Percentiles rank a stretch among this genome's conserved stretches.
These are phyloP conservation scores for Melampsora americana DNA, from an alignment of 1,284 basidiomycete species.

Conservation along the genomic window DNA sequence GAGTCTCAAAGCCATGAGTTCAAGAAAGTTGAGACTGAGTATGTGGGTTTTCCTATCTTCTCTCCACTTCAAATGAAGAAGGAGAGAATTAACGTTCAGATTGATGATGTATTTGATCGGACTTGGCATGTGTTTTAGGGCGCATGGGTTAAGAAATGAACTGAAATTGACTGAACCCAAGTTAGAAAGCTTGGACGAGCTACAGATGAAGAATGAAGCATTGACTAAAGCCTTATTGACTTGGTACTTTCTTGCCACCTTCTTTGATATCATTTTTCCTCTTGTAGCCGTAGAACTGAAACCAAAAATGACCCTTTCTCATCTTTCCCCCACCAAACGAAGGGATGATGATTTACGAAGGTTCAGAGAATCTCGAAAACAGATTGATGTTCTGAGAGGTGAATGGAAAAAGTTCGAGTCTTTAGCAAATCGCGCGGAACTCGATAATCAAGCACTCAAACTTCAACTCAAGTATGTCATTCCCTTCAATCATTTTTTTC, in stretches of 20 bases:
- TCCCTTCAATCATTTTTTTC: background rate
- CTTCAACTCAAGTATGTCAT: background rate
- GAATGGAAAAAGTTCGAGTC: constrained; percentile 17
- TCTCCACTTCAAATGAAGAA: background rate
- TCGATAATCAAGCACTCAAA: constrained; percentile 6
- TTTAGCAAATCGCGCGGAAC: background rate
- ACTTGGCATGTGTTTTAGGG: background rate
- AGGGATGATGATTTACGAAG: constrained; percentile 38
- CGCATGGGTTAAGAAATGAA: constrained; percentile 23
- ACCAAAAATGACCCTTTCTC: background rate
- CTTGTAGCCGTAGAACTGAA: background rate
- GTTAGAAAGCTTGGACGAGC: constrained; percentile 1
- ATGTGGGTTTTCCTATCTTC: background rate
- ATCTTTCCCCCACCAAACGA: no score
- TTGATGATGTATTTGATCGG: background rate
- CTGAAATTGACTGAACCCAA: constrained; percentile 26
- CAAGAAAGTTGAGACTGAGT: constrained; percentile 11
- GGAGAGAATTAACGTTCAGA: no score
- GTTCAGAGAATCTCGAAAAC: constrained; percentile 9
- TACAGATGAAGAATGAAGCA: background rate
- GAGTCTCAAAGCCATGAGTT: background rate
- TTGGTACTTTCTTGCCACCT: background rate
- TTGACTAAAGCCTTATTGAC: constrained; percentile 17
- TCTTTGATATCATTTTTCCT: no score
- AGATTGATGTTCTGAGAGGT: constrained; percentile 20